Base-by-base conservation (phyloP, 139 green algal species). In the Chlamydomonas sp. region DNA sequence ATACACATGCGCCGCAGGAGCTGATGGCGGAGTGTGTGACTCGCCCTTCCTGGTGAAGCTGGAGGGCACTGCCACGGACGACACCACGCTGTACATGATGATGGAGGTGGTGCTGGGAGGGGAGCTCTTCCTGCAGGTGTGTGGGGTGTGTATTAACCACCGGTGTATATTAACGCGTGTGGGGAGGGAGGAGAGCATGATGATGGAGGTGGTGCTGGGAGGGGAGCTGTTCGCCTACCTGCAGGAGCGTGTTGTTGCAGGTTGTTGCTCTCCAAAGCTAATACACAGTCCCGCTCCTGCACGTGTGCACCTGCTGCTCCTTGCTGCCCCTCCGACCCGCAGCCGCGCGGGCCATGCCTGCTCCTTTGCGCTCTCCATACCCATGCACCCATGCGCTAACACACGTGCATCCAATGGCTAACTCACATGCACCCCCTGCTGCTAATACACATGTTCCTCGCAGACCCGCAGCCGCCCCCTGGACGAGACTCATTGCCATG, bases 211-310 rank as follows among this genome's bases (percentile, higher is more conserved):
- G 2, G 94, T 98, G 71, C 95, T 98, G 94, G 97, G 97, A 3
- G 97, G 97, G 4, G 97, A 99, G 92, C 92, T 99, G 9, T 99
- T 99, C 91, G 95, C 92, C 5, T 97, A 98, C 92, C 92, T 99
- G 75, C 93, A 96, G 92, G 93, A 93, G 31, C 7, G 64, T 62
- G 73, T 8, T 6, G 5, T 49, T 14, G 66, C 66, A 71, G 31
- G 31, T 49, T 49, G 31, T 20, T 73, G 67, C 67, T 14, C 67
- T 16, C 14, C 14, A 14, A 12, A 20, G 17, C 15, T 49, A 49
- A 49, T 49, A 49, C 31, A 49, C 77, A 81, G 49, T 12, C 18
- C n/a, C 58, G 20, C 77, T 67, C 8, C 77, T 81, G 31, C 31
- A 49, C 31, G 31, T 49, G 31, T 49, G 31, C 31, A 49, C 31